Evolutionary conservation across 2,329 filamentous ascomycete genomes (phyloP), one percentile per base, ranked within the genome.

Genomic region (Mollisia scopiformis): DNA sequence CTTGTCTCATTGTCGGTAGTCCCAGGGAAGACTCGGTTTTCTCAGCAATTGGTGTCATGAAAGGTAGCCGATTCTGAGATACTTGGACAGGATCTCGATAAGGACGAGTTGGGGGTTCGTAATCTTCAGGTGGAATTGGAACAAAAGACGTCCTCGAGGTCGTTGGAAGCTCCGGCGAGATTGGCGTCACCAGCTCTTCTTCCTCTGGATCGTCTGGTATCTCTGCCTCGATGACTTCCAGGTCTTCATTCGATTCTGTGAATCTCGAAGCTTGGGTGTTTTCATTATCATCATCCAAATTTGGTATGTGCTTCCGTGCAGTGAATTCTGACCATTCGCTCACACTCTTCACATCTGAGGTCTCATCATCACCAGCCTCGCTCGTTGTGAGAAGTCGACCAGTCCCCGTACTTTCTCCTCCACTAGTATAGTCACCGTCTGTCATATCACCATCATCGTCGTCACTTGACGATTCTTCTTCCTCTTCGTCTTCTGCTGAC

Each of bases 11-110:
- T 28, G 84, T 87, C 4, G 85, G 84, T 43, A 89, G 77, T 35
- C 89, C 89, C 5, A 98, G 78, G 0, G 93, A 97, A 11, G 88
- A 90, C 76, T 99, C 95, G 0, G 95, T 99, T 69, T 92, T 88
- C 75, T 99, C 95, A 1, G 95, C 94, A 67, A 99, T 99, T 1
- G 95, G 95, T 0, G 95, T 99, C 95, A 99, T 98, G 75, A 98
- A 99, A 2, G 94, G 95, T 10, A 98, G 81, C 57, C 93, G 89
- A 76, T 93, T 97, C 71, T 97, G 96, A 62, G 93, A 92, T 75
- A 89, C 83, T 74, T 93, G 84, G 35, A 79, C 84, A 72, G 92
- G 86, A 75, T 97, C 91, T 72, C 93, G 88, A 81, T 90, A 97
- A 61, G 91, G 90, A 51, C 88, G 84, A 59, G 84, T 89, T 19